Percentiles rank a stretch among this genome's conserved stretches.
Conservation (phyloP, 176 grass and related monocot genomes). For the Cymbopogon citratus region DNA sequence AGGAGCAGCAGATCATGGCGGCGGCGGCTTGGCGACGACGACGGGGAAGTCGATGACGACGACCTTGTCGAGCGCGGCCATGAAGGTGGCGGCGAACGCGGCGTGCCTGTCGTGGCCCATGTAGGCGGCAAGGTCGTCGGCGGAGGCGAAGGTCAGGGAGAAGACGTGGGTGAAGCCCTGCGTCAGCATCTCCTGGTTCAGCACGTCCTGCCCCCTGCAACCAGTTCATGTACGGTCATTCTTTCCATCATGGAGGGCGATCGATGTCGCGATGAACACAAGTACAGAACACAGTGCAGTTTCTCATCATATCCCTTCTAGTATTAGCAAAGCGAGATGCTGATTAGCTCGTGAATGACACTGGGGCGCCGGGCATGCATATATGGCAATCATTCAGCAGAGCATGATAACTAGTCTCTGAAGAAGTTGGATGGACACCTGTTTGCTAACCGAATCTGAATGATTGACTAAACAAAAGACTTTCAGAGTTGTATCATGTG, state of each 20-base stretch:
- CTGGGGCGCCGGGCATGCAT: no score
- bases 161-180: conserved; percentile 60
- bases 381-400: no score
- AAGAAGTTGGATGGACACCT: no score
- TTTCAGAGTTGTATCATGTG: background rate
- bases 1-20: background rate
- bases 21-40: conserved; percentile 38
- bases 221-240: no score
- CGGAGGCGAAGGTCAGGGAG: conserved; percentile 26
- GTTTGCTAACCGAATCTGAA: background rate
- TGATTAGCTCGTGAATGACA: no score
- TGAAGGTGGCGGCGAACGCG: conserved; percentile 51
- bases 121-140: conserved; percentile 35
- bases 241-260: no score
- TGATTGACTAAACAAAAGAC: background rate
- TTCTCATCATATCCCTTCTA: no score
- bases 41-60: conserved; percentile 61
- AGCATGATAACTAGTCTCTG: background rate
- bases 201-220: conserved; percentile 29
- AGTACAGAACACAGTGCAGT: no score
- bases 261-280: no score
- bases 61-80: conserved; percentile 56
- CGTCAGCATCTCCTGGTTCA: conserved; percentile 38
- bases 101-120: conserved; percentile 39
- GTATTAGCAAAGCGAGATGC: no score